Base-by-base conservation (phyloP, 1,139 yeast species). In the Saccharomyces hybrid region DNA sequence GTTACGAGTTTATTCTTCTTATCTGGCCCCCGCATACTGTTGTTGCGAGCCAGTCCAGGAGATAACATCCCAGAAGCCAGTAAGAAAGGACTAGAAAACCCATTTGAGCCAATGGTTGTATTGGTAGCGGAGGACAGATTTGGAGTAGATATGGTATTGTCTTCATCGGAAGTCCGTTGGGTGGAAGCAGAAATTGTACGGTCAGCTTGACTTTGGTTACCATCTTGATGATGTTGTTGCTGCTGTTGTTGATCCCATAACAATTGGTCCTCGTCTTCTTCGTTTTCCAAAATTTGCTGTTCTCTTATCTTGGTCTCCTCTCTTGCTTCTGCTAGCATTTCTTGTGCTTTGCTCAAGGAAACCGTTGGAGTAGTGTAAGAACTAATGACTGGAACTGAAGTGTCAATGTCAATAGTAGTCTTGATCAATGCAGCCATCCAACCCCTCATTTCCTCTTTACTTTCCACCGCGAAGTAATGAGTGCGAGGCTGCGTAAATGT, bases 401-500 rank as follows among this genome's bases (percentile, higher is more conserved):
- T 97, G 71, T 95, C 99, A 53, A 95, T 79, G 69, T 93, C 99
- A 64, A 93, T 95, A 0, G 99, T 93, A 0, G 98, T 96, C 58
- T 93, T 89, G 83, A 91, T 88, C 59, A 93, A 75, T 0, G 97
- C 96, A 56, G 91, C 88, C 81, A 91, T 84, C 99, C 99, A 93
- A 1, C 81, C 82, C 66, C 97, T 79, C 96, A 93, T 87, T 59
- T 91, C 98, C 52, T 89, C 96, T 56, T 79, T 82, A 0, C 89
- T 79, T 55, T 93, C 98, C 41, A 91, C 97, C 0, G 98, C 97
- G 77, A 93, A 95, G 70, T 86, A 93, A 66, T 93, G 99, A 2
- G 91, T 88, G 62, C 90, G 88, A 34, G 97, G 99, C 62, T 91
- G 97, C 0, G 99, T 95, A 69, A 95, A 95, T 0, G 97, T 91